Conservation (phyloP, 2,329 filamentous ascomycete species). For the Colletotrichum melonis region DNA sequence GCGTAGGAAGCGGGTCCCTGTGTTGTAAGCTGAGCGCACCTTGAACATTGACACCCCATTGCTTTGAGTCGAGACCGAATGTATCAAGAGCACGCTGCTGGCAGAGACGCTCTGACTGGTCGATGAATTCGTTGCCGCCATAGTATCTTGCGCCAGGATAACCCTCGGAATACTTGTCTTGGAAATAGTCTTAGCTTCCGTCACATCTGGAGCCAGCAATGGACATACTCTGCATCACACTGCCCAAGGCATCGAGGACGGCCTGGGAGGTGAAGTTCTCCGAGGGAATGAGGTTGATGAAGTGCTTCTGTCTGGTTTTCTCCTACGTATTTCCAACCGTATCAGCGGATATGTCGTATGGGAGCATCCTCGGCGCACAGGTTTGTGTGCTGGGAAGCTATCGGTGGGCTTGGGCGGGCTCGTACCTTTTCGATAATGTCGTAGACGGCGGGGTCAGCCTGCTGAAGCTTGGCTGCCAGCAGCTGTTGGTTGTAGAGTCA, state of each 20-base stretch:
- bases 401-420: neutral
- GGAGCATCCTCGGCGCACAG: neutral
- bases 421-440: slow-evolving; percentile 90
- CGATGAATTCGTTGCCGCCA: slow-evolving; percentile 96
- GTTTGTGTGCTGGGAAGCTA: neutral
- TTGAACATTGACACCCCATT: slow-evolving; percentile 98
- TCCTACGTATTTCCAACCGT: slow-evolving; percentile 68
- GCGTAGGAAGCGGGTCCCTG: neutral
- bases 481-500: slow-evolving; percentile 64
- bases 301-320: slow-evolving; percentile 96
- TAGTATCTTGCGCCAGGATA: slow-evolving; percentile 98
- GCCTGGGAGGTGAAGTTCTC: slow-evolving; percentile 97
- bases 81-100: slow-evolving; percentile 90
- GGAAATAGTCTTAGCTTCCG: slow-evolving; percentile 45
- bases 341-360: neutral
- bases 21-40: neutral
- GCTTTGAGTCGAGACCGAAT: slow-evolving; percentile 83
- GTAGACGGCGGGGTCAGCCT: slow-evolving; percentile 88
- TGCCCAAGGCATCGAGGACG: slow-evolving; percentile 90
- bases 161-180: slow-evolving; percentile 98
- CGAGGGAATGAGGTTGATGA: slow-evolving; percentile 96
- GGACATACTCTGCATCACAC: slow-evolving; percentile 88
- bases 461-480: slow-evolving; percentile 80
- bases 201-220: neutral
- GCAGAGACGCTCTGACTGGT: slow-evolving; percentile 88